These are phyloP conservation scores for Venturia pyrina DNA, from an alignment of 2,329 filamentous ascomycete genomes.

Conservation along the genomic window DNA sequence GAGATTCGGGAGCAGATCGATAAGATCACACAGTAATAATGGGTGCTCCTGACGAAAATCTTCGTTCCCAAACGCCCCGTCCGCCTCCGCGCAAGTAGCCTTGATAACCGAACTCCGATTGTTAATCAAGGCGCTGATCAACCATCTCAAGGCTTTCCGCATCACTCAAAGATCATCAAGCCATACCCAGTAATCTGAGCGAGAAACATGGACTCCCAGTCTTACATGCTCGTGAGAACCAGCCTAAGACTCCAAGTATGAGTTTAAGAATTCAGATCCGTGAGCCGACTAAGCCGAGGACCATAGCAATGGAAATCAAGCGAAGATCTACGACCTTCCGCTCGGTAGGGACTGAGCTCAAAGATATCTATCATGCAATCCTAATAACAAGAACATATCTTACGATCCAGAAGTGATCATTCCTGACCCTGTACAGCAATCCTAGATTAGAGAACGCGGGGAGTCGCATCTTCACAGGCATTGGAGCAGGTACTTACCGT, in stretches of 20 bases:
- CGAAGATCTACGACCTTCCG: not conserved
- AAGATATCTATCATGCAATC: too few relatives aligned
- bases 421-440: not conserved
- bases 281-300: not conserved
- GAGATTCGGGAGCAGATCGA: not conserved
- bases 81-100: not conserved
- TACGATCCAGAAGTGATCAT: not conserved
- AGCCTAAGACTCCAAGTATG: not conserved
- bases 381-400: not conserved
- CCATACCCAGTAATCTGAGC: not conserved
- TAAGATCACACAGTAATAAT: not conserved
- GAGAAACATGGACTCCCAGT: not conserved
- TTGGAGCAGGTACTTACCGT: too few relatives aligned
- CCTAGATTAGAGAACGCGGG: not conserved
- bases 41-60: not conserved
- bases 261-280: not conserved
- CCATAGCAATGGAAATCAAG: not conserved
- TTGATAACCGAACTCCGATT: not conserved
- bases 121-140: not conserved
- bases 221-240: not conserved
- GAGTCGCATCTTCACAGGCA: not conserved
- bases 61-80: constrained; percentile 2
- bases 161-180: not conserved
- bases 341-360: not conserved
- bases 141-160: not conserved